Evolutionary conservation across 495 filamentous ascomycete species (phyloP), one percentile per base, ranked within the genome.

Genomic region (Annulohypoxylon moriforme): DNA sequence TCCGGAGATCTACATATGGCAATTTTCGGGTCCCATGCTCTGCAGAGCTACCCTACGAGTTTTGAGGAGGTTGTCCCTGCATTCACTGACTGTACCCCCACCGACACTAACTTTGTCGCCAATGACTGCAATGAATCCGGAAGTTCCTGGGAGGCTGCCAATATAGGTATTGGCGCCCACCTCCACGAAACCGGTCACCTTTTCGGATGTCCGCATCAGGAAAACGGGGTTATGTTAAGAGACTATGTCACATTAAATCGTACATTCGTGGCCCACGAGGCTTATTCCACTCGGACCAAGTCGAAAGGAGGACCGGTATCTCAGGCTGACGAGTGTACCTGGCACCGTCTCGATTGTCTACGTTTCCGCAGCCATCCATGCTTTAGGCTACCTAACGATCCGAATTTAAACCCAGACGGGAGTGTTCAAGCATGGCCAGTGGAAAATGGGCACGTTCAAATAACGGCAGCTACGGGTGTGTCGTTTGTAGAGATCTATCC

Each of bases 361-460:
- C 91, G 93, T 27, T 96, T 98, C 80, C 90, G 93, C 34, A 92
- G 89, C 64, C 96, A 99, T 74, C 95, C 96, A 0, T 95, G 93
- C 79, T 98, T 99, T 81, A 85, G 89, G 16, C 85, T 96, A 44
- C 93, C 94, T 9, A 90, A 88, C 58, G 96, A 99, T 75, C 78
- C 86, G 2, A 77, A 85, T n/a, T 71, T 85, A 13, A 86, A 85
- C 74, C 79, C 84, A 10, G 94, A 97, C 68, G 89, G 90, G 20
- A 96, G 92, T 68, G 86, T 97, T 13, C 93, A 96, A 65, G 90
- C 92, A 1, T 99, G 93, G 92, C 89, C 92, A 2, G 88, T 96
- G 9, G 94, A 96, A 52, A 91, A 89, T 69, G 91, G 93, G 24
- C 90, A 90, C 40, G 87, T 96, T 42, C 81, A 96, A 60, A 87